These are phyloP conservation scores for Microthyrium microscopicum DNA, from an alignment of 2,329 filamentous ascomycete species.

Conservation along the genomic window DNA sequence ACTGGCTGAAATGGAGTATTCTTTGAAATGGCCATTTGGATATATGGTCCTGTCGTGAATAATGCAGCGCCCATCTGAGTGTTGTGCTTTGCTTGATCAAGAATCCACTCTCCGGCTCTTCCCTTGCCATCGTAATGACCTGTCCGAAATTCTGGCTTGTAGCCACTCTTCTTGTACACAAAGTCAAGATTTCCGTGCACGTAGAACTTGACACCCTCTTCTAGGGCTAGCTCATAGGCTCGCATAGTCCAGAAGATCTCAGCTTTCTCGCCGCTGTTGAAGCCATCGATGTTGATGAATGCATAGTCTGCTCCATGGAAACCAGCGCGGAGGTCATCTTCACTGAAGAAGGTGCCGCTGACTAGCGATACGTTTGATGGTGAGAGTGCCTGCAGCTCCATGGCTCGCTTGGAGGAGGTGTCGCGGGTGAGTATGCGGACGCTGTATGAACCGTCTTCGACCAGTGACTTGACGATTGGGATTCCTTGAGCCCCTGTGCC, in stretches of 20 bases:
- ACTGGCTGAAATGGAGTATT: slow-evolving; percentile 13
- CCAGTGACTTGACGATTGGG: slow-evolving; percentile 12
- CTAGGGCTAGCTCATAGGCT: slow-evolving; percentile 20
- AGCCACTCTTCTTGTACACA: slow-evolving; percentile 30
- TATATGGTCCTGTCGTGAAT: slow-evolving; percentile 17
- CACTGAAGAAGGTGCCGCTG: slow-evolving; percentile 31
- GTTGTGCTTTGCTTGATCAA: slow-evolving; percentile 12
- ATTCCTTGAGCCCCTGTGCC: slow-evolving; percentile 15
- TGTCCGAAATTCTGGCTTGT: slow-evolving; percentile 26
- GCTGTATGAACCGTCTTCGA: slow-evolving; percentile 25
- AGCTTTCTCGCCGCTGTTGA: slow-evolving; percentile 35
- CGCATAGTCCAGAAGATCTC: slow-evolving; percentile 30
- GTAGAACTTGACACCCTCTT: slow-evolving; percentile 24
- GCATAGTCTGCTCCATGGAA: slow-evolving; percentile 31
- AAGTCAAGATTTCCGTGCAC: slow-evolving; percentile 35
- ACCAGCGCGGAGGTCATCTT: slow-evolving; percentile 26
- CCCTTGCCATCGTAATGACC: slow-evolving; percentile 32
- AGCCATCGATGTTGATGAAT: slow-evolving; percentile 38
- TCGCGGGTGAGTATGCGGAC: slow-evolving; percentile 34
- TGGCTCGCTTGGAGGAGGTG: slow-evolving; percentile 23
- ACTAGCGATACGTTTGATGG: slow-evolving; percentile 29
- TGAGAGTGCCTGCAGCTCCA: slow-evolving; percentile 25
- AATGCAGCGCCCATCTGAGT: slow-evolving; percentile 14
- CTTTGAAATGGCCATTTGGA: slow-evolving; percentile 14
- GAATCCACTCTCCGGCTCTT: slow-evolving; percentile 17